Evolutionary conservation across 345 rosid species (phyloP).

Genomic region (Microthlaspi erraticum): DNA sequence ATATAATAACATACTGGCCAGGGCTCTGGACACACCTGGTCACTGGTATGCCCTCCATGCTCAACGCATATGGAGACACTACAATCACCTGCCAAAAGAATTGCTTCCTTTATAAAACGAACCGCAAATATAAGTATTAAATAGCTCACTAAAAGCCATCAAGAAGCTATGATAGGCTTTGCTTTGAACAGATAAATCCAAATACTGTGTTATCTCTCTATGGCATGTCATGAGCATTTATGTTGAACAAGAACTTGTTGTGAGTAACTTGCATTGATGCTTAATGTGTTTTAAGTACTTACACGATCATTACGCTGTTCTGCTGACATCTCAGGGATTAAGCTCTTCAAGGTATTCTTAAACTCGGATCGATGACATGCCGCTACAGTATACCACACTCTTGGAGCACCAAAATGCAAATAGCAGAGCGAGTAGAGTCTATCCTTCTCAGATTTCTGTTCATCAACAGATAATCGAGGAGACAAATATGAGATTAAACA

Average conservation of each 20-base stretch:
- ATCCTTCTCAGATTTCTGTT: constrained; percentile 74
- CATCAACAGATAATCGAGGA: constrained; percentile 35
- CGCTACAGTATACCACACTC: constrained; percentile 70
- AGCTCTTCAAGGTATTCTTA: constrained; percentile 48
- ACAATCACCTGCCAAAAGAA: constrained; percentile 51
- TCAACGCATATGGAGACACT: constrained; percentile 51
- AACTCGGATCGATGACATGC: constrained; percentile 50
- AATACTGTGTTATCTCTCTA: not conserved
- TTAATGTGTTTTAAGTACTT: constrained; percentile 39
- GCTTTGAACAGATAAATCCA: constrained; percentile 25
- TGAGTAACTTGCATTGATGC: constrained; percentile 14
- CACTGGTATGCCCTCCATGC: constrained; percentile 65
- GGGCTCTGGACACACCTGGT: constrained; percentile 65
- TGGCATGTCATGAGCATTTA: constrained; percentile 17
- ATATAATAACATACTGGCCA: constrained; percentile 71
- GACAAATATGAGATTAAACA: constrained; percentile 32
- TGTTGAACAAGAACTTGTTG: constrained; percentile 5
- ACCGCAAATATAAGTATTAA: constrained; percentile 6
- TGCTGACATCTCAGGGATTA: constrained; percentile 39
- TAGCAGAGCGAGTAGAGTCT: constrained; percentile 63
- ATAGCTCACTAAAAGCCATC: constrained; percentile 21
- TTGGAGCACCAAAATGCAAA: constrained; percentile 72
- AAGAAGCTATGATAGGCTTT: constrained; percentile 5
- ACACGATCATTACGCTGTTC: constrained; percentile 49
- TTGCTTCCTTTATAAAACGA: constrained; percentile 3